Conservation (phyloP, 192 early-diverging fungal genomes). For the Rhizophagus prolifer region DNA sequence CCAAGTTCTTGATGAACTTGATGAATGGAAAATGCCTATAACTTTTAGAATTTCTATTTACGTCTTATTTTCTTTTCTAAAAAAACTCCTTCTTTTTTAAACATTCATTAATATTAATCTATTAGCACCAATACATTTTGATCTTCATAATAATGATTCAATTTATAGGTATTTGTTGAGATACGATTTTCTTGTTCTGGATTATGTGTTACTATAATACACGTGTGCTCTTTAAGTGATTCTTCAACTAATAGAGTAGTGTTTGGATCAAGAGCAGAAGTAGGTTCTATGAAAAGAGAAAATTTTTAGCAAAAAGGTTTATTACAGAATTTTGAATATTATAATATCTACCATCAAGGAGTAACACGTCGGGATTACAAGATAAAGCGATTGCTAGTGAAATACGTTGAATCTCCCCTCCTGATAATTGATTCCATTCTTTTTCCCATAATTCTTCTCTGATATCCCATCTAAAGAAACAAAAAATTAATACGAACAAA, state of each 20-base stretch:
- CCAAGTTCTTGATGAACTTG: no score
- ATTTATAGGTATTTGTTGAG: slow-evolving; percentile 25
- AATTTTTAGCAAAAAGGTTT: background rate
- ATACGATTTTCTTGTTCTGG: slow-evolving; percentile 64
- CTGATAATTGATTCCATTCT: slow-evolving; percentile 75
- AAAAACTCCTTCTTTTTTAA: no score
- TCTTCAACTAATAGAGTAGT: slow-evolving; percentile 70
- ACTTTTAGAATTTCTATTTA: no score
- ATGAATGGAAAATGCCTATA: no score
- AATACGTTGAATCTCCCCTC: slow-evolving; percentile 84
- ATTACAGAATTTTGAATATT: background rate
- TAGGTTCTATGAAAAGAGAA: slow-evolving; percentile 61
- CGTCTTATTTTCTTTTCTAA: no score
- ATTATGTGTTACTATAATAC: slow-evolving; percentile 83
- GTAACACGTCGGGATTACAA: slow-evolving; percentile 69
- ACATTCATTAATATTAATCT: no score
- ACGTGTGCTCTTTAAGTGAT: slow-evolving; percentile 60
- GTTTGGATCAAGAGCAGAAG: slow-evolving; percentile 78
- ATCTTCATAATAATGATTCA: background rate
- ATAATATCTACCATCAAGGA: slow-evolving; percentile 67
- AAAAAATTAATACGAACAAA: slow-evolving; percentile 30
- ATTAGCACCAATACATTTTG: background rate
- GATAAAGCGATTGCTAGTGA: slow-evolving; percentile 78
- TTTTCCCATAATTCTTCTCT: slow-evolving; percentile 67
- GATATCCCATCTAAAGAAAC: slow-evolving; percentile 72